phyloP scores from a whole-genome alignment of 345 rosid genomes.

The Linum usitatissimum region DNA sequence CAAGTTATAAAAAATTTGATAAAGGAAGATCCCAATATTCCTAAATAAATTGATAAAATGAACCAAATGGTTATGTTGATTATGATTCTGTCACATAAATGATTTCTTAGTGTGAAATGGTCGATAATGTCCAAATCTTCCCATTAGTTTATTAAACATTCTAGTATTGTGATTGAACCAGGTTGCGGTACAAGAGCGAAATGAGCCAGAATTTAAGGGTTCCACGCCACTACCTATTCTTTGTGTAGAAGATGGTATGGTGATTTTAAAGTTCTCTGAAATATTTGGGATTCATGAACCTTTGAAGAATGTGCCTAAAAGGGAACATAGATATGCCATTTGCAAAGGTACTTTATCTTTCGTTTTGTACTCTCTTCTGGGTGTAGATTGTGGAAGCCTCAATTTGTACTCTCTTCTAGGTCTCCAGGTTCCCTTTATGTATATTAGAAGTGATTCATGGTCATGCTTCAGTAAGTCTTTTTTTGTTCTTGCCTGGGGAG shows the following conservation, averaged over 20 bases:
- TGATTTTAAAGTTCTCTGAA: conserved; percentile 84
- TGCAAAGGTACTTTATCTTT: conserved; percentile 45
- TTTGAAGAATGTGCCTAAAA: conserved; percentile 47
- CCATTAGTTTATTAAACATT: neutral
- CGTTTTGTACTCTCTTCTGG: conserved; percentile 2
- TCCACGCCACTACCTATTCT: conserved; percentile 63
- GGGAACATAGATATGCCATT: conserved; percentile 45
- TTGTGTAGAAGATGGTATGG: conserved; percentile 77
- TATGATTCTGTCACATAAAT: neutral
- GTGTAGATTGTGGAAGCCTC: no score
- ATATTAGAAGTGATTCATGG: neutral
- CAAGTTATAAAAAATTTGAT: no score
- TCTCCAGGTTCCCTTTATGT: neutral
- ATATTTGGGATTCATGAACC: conserved; percentile 86
- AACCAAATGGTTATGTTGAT: neutral
- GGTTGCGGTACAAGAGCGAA: conserved; percentile 25
- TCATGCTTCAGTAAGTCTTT: neutral
- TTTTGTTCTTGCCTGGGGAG: neutral
- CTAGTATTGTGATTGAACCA: neutral
- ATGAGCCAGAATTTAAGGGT: conserved; percentile 37
- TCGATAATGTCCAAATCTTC: neutral
- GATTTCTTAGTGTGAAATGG: neutral
- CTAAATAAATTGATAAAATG: neutral
- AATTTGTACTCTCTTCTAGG: no score
- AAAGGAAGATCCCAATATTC: neutral